Base-by-base conservation (phyloP, 805 yeast genomes). In the Barnettozyma salicaria region DNA sequence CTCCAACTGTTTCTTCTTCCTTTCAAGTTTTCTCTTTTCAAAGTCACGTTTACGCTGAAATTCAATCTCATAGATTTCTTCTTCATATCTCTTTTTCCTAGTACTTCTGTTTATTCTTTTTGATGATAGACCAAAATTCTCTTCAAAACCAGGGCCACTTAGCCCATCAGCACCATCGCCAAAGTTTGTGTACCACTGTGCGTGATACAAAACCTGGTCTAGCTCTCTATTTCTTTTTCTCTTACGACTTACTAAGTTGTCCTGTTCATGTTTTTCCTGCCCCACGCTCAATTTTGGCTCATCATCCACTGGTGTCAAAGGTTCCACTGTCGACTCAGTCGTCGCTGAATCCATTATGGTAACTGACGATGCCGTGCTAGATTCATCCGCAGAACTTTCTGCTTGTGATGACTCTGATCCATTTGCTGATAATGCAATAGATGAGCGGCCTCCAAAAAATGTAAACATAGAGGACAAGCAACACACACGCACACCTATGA, bases 161-260 rank as follows among this genome's bases (percentile, higher is more conserved):
- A 30, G 7, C 4, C 42, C 42, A 27, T 39, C 33, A n/a, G 30
- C 17, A 19, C 40, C 38, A 27, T 37, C 39, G 13, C 39, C 39
- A 12, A 41, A 23, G 23, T 33, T 30, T 2, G 36, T 32, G 19
- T 40, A 40, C 43, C 43, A 40, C 21, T 40, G 40, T 7, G 37
- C 39, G 12, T 30, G 30, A 19, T 34, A 34, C 5, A 19, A 8
- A 19, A 39, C 21, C 14, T 27, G 19, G 1, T n/a, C 33, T 5
- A 39, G 27, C 8, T n/a, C 30, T 7, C 24, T 12, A 7, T 27
- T 14, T 14, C 10, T 22, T 22, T 30, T 30, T 13, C 19, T 26
- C 28, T n/a, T 7, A 5, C 19, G 10, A 20, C 20, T 32, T 32
- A 5, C 13, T 10, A 13, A 32, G 9, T 4, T 14, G 11, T 30